Evolutionary conservation across 345 rosid genomes (phyloP).

Genomic region (Salix exigua): DNA sequence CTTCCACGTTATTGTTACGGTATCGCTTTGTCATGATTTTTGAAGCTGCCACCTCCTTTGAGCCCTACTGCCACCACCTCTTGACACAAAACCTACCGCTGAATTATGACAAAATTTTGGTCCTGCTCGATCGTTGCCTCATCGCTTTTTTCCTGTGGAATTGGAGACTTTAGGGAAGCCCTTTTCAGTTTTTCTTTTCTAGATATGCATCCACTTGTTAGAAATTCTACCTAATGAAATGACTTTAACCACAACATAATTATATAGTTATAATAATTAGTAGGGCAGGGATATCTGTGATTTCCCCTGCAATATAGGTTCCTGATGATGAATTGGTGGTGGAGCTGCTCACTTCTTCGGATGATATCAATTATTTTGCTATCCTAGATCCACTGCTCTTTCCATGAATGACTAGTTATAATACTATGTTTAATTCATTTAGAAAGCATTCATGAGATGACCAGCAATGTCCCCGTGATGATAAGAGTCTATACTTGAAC

Average conservation of each 20-base stretch:
- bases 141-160: constrained; percentile 11
- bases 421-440: background rate
- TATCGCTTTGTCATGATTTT: background rate
- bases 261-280: background rate
- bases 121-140: background rate
- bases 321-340: background rate
- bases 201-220: background rate
- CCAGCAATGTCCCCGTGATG: background rate
- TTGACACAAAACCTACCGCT: constrained; percentile 7
- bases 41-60: constrained; percentile 6
- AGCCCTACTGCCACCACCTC: background rate
- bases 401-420: background rate
- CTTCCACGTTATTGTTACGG: background rate
- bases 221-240: background rate
- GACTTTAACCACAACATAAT: background rate
- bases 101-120: background rate
- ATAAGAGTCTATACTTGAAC: background rate
- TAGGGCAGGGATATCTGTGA: background rate
- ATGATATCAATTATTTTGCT: background rate
- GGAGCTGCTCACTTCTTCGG: background rate
- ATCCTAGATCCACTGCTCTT: background rate
- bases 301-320: background rate
- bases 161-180: background rate
- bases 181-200: background rate
- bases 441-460: background rate